Conservation (phyloP, 805 yeast species). For the Pichia phayaonensis region DNA sequence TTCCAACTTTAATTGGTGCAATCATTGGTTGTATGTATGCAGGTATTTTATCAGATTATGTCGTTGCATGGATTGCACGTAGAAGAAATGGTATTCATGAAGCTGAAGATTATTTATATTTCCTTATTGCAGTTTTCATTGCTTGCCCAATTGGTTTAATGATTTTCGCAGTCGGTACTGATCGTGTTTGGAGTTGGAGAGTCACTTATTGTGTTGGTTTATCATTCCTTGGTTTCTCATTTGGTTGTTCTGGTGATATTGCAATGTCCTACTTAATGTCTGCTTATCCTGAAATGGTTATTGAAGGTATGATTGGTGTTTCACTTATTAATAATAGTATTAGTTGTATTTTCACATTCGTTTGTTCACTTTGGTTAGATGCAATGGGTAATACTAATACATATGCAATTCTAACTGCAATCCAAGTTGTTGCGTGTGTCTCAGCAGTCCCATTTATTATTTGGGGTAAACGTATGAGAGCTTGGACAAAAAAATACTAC, state of each 20-base stretch:
- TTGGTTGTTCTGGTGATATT: constrained; percentile 66
- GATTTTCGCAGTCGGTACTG: constrained; percentile 62
- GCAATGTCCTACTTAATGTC: constrained; percentile 64
- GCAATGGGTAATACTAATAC: constrained; percentile 51
- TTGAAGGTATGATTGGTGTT: constrained; percentile 68
- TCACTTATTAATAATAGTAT: constrained; percentile 55
- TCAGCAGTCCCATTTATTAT: constrained; percentile 40
- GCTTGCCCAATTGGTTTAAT: constrained; percentile 56
- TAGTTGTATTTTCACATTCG: constrained; percentile 60
- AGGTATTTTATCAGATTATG: constrained; percentile 51
- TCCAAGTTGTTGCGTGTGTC: constrained; percentile 48
- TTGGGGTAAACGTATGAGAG: constrained; percentile 49
- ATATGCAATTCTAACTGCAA: constrained; percentile 51
- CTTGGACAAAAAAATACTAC: constrained; percentile 51
- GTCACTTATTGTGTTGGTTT: constrained; percentile 48
- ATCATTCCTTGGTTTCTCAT: constrained; percentile 60
- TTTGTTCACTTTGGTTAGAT: constrained; percentile 53
- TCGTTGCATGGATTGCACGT: constrained; percentile 54
- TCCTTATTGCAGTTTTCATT: constrained; percentile 46
- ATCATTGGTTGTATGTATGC: constrained; percentile 59
- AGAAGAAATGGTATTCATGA: constrained; percentile 54
- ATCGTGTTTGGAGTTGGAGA: constrained; percentile 43
- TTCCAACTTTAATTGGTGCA: constrained; percentile 63
- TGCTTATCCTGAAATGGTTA: constrained; percentile 59
- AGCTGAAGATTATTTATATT: constrained; percentile 58